phyloP scores from a whole-genome alignment of 2,329 filamentous ascomycete species.

The Dryadomyces quercivorus region DNA sequence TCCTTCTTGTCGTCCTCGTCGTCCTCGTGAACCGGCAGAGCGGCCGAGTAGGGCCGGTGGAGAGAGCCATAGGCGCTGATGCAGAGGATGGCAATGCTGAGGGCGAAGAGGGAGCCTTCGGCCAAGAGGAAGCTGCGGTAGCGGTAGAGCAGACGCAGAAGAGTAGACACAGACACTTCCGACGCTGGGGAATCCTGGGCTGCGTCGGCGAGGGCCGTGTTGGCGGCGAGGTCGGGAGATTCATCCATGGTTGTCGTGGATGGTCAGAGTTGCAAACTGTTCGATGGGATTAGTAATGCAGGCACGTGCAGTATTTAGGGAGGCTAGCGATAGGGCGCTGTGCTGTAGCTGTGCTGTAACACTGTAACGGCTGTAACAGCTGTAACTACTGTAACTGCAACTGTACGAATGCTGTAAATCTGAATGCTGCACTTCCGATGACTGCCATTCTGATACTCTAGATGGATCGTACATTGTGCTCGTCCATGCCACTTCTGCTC shows the following conservation, averaged over 20 bases:
- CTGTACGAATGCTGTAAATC: too few species aligned
- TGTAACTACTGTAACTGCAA: too few species aligned
- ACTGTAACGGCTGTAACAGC: too few species aligned
- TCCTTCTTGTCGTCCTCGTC: constrained; percentile 21
- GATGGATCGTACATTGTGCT: too few species aligned
- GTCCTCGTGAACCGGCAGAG: constrained; percentile 32
- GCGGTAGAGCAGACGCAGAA: not conserved
- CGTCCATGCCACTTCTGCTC: too few species aligned
- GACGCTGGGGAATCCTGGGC: not conserved
- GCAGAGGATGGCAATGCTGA: constrained; percentile 73
- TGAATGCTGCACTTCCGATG: too few species aligned
- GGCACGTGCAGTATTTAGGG: not conserved
- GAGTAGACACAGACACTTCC: not conserved
- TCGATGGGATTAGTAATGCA: too few species aligned
- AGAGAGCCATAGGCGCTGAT: constrained; percentile 77
- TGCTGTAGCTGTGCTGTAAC: too few species aligned
- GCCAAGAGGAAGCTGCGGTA: constrained; percentile 28
- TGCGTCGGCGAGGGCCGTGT: not conserved
- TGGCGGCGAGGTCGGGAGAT: not conserved
- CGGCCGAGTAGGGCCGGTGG: constrained; percentile 70
- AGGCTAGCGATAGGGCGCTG: too few species aligned
- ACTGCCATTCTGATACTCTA: too few species aligned
- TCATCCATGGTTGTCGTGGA: not conserved
- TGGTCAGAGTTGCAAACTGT: not conserved
- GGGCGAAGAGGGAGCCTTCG: constrained; percentile 39